A percentile compares a stretch with the other conserved stretches of the same genome.
These are phyloP conservation scores for Candida gigantensis DNA, from an alignment of 1,139 yeast genomes.

Conservation along the genomic window DNA sequence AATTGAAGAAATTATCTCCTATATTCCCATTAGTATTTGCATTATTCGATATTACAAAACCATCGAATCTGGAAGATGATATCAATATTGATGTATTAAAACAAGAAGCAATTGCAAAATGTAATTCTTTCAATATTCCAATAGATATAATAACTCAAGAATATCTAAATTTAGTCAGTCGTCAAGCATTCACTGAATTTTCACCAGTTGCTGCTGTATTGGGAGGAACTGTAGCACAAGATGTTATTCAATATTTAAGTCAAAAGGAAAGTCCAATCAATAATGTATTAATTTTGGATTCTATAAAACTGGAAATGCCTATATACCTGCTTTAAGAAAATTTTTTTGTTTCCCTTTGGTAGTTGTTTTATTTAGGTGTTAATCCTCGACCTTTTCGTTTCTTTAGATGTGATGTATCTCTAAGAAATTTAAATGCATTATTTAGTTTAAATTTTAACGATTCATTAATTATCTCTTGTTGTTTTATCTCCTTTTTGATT, in stretches of 20 bases:
- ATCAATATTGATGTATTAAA: slow-evolving; percentile 36
- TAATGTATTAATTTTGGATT: slow-evolving; percentile 78
- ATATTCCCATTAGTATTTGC: slow-evolving; percentile 66
- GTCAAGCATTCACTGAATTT: slow-evolving; percentile 67
- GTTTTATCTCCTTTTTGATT: slow-evolving; percentile 24
- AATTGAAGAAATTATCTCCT: slow-evolving; percentile 57
- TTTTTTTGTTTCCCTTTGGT: too few species aligned
- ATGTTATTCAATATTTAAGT: slow-evolving; percentile 79
- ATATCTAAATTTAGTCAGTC: slow-evolving; percentile 40
- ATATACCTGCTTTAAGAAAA: slow-evolving; percentile 38
- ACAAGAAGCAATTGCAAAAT: slow-evolving; percentile 23
- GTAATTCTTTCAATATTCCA: slow-evolving; percentile 38
- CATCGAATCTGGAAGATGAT: slow-evolving; percentile 26
- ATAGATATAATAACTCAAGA: slow-evolving; percentile 36
- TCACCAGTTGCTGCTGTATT: slow-evolving; percentile 85
- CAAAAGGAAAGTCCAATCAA: slow-evolving; percentile 79
- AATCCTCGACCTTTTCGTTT: slow-evolving; percentile 45
- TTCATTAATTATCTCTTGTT: slow-evolving; percentile 18
- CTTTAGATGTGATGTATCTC: slow-evolving; percentile 45
- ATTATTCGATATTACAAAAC: slow-evolving; percentile 42
- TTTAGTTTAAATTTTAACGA: slow-evolving; percentile 32
- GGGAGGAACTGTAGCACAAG: slow-evolving; percentile 92
- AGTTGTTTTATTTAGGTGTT: slow-evolving; percentile 36
- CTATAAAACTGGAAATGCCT: slow-evolving; percentile 71
- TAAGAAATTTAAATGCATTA: slow-evolving; percentile 38